Evolutionary conservation across 352 stramenopile species (phyloP).

Genomic region (Globisporangium perplexum): DNA sequence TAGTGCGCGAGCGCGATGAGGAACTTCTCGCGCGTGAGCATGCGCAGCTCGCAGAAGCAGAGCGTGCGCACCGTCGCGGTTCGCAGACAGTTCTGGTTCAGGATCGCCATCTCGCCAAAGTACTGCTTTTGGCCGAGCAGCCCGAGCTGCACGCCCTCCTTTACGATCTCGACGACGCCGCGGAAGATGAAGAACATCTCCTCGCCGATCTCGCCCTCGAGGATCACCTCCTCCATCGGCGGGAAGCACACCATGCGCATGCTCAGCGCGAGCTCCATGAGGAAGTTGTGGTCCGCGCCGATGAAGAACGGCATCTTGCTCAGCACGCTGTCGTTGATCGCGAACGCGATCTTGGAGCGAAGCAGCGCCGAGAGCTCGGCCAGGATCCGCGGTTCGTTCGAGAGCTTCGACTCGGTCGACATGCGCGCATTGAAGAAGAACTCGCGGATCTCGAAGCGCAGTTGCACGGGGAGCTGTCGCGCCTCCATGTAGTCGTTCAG

Average conservation of each 20-base stretch:
- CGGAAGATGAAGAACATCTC: constrained; percentile 80
- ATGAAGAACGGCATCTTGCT: constrained; percentile 77
- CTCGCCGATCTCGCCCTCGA: constrained; percentile 63
- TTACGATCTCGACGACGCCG: constrained; percentile 54
- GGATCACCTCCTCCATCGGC: constrained; percentile 51
- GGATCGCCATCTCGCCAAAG: constrained; percentile 73
- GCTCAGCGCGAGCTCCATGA: constrained; percentile 70
- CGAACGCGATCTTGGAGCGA: constrained; percentile 69
- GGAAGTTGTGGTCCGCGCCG: constrained; percentile 66
- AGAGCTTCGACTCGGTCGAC: constrained; percentile 58
- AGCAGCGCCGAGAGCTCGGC: constrained; percentile 61
- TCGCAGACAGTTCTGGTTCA: constrained; percentile 50
- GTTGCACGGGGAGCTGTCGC: constrained; percentile 53
- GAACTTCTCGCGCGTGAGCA: constrained; percentile 59
- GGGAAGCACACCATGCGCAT: constrained; percentile 79
- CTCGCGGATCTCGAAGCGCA: constrained; percentile 71
- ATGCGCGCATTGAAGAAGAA: constrained; percentile 73
- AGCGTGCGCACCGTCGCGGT: constrained; percentile 60
- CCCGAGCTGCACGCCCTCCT: constrained; percentile 37
- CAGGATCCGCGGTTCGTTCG: constrained; percentile 59
- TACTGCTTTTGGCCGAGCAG: constrained; percentile 72
- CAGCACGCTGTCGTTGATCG: constrained; percentile 73
- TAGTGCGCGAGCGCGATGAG: constrained; percentile 42
- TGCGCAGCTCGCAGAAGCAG: constrained; percentile 69
- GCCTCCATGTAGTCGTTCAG: constrained; percentile 79